A percentile compares a stretch with the other conserved stretches of the same genome.
These are phyloP conservation scores for Penicillium herquei DNA, from an alignment of 495 filamentous ascomycete genomes.

Conservation along the genomic window DNA sequence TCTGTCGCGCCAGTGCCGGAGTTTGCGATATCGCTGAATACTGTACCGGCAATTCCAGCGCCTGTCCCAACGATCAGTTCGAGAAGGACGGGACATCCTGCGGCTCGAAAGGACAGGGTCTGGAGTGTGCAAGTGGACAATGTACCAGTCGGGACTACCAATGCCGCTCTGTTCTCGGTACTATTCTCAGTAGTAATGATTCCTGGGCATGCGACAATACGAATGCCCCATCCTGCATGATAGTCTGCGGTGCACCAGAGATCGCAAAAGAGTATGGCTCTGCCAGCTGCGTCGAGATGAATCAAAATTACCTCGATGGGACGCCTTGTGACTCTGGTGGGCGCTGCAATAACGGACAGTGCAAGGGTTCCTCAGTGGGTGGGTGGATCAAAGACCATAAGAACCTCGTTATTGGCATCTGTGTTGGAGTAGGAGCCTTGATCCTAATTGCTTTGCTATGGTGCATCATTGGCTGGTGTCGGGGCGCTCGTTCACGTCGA, in stretches of 20 bases:
- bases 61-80: constrained; percentile 70
- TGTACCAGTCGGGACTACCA: constrained; percentile 92
- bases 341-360: constrained; percentile 70
- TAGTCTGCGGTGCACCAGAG: constrained; percentile 73
- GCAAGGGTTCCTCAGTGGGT: constrained; percentile 58
- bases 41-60: constrained; percentile 70
- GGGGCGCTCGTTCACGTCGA: constrained; percentile 24
- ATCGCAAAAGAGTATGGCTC: constrained; percentile 48
- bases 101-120: constrained; percentile 50
- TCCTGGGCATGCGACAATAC: constrained; percentile 76
- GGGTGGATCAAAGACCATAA: constrained; percentile 73
- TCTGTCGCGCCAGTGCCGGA: constrained; percentile 79
- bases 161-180: constrained; percentile 83
- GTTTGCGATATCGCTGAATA: constrained; percentile 80
- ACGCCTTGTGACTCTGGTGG: constrained; percentile 84
- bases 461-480: constrained; percentile 58
- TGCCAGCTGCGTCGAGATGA: constrained; percentile 59
- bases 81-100: constrained; percentile 70
- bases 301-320: constrained; percentile 93
- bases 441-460: constrained; percentile 59
- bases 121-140: constrained; percentile 89
- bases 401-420: constrained; percentile 73
- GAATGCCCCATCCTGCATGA: constrained; percentile 55
- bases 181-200: constrained; percentile 69
- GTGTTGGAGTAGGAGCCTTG: constrained; percentile 62